phyloP scores from a whole-genome alignment of 768 basidiomycete species.

The Gloeopeniophorella convolvens region DNA sequence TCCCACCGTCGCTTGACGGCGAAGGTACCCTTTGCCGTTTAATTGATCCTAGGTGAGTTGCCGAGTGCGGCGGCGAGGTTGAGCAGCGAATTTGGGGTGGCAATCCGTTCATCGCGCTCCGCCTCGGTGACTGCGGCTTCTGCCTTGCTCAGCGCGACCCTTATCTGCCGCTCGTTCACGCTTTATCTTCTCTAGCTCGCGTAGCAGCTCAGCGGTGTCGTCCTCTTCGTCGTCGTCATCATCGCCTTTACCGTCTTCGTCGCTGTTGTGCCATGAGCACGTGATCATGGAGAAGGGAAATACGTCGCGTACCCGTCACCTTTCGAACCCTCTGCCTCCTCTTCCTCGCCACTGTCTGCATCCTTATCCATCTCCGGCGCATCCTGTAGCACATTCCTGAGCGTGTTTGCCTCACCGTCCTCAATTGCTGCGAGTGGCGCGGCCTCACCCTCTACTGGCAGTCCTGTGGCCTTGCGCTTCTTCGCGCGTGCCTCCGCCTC shows the following conservation, averaged over 20 bases:
- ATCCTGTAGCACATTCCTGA: constrained; percentile 80
- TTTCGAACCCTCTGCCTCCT: constrained; percentile 32
- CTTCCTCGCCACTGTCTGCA: constrained; percentile 68
- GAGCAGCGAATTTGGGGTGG: constrained; percentile 77
- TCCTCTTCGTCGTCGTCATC: no score
- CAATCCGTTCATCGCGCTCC: constrained; percentile 73
- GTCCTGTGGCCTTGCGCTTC: constrained; percentile 87
- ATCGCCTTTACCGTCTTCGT: constrained; percentile 49
- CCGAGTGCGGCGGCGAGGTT: constrained; percentile 89
- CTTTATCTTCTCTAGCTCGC: constrained; percentile 98
- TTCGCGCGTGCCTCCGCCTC: constrained; percentile 80
- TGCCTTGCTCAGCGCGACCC: constrained; percentile 69
- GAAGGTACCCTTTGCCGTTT: constrained; percentile 73
- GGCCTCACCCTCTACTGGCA: constrained; percentile 31
- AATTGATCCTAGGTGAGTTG: constrained; percentile 66
- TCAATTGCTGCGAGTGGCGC: constrained; percentile 35
- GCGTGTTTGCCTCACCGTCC: constrained; percentile 62
- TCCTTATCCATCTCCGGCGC: constrained; percentile 85
- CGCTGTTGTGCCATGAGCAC: no score
- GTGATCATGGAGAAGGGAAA: no score
- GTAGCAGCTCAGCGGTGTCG: constrained; percentile 86
- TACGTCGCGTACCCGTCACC: no score
- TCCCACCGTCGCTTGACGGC: constrained; percentile 93
- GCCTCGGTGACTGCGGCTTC: constrained; percentile 52
- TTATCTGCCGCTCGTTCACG: constrained; percentile 92